Evolutionary conservation across 164 flowering plant species (phyloP), one percentile per base, ranked within the genome.

Genomic region (Macadamia integrifolia): DNA sequence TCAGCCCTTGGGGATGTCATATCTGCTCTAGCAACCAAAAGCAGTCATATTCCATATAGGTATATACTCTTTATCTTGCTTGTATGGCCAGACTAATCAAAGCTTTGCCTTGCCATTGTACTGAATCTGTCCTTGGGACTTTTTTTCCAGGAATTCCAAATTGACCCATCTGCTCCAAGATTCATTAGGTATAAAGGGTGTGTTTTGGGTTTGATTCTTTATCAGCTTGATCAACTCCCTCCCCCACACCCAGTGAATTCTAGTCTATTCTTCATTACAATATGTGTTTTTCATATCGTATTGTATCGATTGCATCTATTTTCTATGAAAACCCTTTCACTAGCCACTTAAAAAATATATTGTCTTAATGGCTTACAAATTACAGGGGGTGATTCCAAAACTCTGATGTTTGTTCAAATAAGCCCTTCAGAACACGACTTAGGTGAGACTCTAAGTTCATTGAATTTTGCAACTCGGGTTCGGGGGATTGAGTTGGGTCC

Each of bases 1-100:
- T 92, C 97, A 58, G 93, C 97, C 67, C 89, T 92, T 59, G 97
- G 97, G 63, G 97, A 92, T 78, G 97, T 90, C 64, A 86, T 92
- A 66, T 82, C 88, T 71, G 91, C 96, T 74, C 76, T 92, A 68
- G 97, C 96, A 72, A 76, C 79, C 66, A 92, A 86, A 82, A 88
- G 86, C 80, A 86, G 87, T 75, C 97, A 90, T 77, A 80, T 92
- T 60, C 97, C 97, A 59, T 92, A 81, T 78, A 88, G 97, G 97
- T 87, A 29, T 61, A 15, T 3, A 23, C 42, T 23, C 23, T 23
- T 52, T 1, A 14, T 52, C 29, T 71, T 49, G 32, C 31, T 65
- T 70, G 0, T 58, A 8, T 17, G 48, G 48, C 58, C 59, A 58
- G 46, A 31, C 6, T 56, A 23, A 49, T 64, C 35, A 6, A 46